Evolutionary conservation across 2,329 filamentous ascomycete genomes (phyloP).

Genomic region (Colletotrichum tropicicola): DNA sequence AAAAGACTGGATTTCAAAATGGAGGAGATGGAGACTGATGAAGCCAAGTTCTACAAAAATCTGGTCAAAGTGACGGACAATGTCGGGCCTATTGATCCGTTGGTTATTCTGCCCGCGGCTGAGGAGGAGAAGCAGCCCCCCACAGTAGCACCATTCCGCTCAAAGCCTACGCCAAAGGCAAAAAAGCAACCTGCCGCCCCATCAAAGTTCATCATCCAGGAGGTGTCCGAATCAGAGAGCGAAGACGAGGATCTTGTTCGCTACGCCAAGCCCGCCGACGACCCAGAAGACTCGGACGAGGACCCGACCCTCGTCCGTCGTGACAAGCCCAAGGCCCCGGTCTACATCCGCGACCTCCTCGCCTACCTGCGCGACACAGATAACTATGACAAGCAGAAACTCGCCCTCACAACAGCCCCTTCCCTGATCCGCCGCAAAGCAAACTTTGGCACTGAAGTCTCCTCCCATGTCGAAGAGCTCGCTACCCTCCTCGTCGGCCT

Average conservation of each 20-base stretch:
- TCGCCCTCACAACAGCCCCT: slow-evolving; percentile 81
- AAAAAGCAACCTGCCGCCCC: slow-evolving; percentile 38
- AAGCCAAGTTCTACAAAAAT: slow-evolving; percentile 78
- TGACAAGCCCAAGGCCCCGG: slow-evolving; percentile 83
- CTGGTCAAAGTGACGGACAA: slow-evolving; percentile 71
- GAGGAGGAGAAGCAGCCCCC: slow-evolving; percentile 28
- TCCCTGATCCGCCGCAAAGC: slow-evolving; percentile 87
- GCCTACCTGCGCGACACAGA: slow-evolving; percentile 81
- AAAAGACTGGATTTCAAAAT: slow-evolving; percentile 84
- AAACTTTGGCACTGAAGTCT: slow-evolving; percentile 87
- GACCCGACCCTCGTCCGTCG: slow-evolving; percentile 88
- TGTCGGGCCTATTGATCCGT: slow-evolving; percentile 63
- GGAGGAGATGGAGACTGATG: slow-evolving; percentile 77
- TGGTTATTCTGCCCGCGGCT: slow-evolving; percentile 45
- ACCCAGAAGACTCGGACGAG: slow-evolving; percentile 91
- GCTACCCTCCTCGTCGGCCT: slow-evolving; percentile 80
- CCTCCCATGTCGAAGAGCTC: slow-evolving; percentile 83
- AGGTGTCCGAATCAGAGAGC: slow-evolving; percentile 67
- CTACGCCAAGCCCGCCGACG: slow-evolving; percentile 87
- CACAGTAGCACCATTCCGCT: slow-evolving; percentile 22
- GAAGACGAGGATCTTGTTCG: slow-evolving; percentile 76
- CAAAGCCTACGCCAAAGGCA: slow-evolving; percentile 34
- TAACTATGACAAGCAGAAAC: slow-evolving; percentile 82
- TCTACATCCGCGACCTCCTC: slow-evolving; percentile 90
- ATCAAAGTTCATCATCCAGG: slow-evolving; percentile 68